These are phyloP conservation scores for Dalbergia oliveri DNA, from an alignment of 306 rosid genomes.

Conservation along the genomic window DNA sequence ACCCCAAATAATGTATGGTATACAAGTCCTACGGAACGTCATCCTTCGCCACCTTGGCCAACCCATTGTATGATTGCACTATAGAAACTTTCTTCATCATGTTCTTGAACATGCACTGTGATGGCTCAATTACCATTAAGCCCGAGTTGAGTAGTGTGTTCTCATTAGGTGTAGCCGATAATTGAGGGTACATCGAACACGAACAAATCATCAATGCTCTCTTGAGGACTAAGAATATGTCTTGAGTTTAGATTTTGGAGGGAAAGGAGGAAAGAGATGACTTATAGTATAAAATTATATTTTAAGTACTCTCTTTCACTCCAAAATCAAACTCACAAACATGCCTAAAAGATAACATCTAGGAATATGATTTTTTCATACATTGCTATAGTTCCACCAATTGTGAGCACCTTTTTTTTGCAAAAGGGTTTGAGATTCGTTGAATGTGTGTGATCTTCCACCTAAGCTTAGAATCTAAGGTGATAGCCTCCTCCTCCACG, in stretches of 20 bases:
- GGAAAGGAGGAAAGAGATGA: too few species aligned
- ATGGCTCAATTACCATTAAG: constrained; percentile 79
- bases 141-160: constrained; percentile 71
- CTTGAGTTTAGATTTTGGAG: too few species aligned
- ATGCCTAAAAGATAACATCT: constrained; percentile 75
- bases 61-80: too few species aligned
- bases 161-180: constrained; percentile 72
- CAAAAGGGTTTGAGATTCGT: too few species aligned
- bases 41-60: constrained; percentile 41
- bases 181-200: constrained; percentile 49
- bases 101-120: constrained; percentile 67
- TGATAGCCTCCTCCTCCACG: too few species aligned
- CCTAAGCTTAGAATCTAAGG: constrained; percentile 49
- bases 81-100: constrained; percentile 54
- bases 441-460: constrained; percentile 66
- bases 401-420: too few species aligned
- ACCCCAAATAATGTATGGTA: constrained; percentile 73
- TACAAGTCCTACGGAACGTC: constrained; percentile 46
- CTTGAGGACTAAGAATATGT: constrained; percentile 52
- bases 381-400: constrained; percentile 58
- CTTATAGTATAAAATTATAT: too few species aligned
- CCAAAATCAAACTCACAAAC: too few species aligned
- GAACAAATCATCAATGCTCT: constrained; percentile 61
- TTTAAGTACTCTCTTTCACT: too few species aligned
- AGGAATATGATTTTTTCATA: constrained; percentile 75